These are phyloP conservation scores for Salix suchowensis DNA, from an alignment of 345 rosid genomes.

Conservation along the genomic window DNA sequence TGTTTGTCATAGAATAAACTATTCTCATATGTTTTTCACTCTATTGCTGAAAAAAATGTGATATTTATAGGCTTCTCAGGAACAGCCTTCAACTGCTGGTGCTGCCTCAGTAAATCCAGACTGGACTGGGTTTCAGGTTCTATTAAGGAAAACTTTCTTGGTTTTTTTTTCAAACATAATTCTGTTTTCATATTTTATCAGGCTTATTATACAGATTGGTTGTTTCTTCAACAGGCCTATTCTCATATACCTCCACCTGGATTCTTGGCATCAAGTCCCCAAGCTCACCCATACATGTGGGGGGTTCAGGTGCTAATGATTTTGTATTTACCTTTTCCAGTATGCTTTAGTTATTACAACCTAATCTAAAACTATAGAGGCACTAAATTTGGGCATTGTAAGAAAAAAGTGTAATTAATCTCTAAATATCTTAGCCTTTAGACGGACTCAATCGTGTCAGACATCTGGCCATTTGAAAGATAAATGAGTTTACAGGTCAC, in stretches of 20 bases:
- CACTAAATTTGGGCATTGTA: not conserved
- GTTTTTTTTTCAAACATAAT: not conserved
- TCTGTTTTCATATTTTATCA: slow-evolving; percentile 13
- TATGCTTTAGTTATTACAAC: not conserved
- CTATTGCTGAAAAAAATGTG: not conserved
- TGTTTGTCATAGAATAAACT: slow-evolving; percentile 12
- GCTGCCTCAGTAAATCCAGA: slow-evolving; percentile 70
- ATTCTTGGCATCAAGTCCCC: slow-evolving; percentile 92
- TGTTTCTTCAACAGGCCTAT: slow-evolving; percentile 57
- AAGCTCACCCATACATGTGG: slow-evolving; percentile 99
- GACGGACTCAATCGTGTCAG: not conserved
- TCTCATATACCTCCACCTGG: slow-evolving; percentile 95
- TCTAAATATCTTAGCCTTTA: not conserved
- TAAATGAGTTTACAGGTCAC: not conserved
- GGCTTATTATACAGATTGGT: slow-evolving; percentile 16
- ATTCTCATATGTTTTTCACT: not conserved
- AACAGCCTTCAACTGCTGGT: slow-evolving; percentile 53
- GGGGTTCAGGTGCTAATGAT: slow-evolving; percentile 78
- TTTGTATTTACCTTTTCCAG: not conserved
- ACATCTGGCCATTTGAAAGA: not conserved
- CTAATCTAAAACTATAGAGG: not conserved
- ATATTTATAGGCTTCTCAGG: slow-evolving; percentile 42
- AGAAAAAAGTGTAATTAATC: not conserved
- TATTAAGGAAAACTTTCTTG: slow-evolving; percentile 6
- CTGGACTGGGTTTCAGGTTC: slow-evolving; percentile 97